phyloP scores from a whole-genome alignment of 805 yeast genomes.

The Ogataea thermomethanolica region DNA sequence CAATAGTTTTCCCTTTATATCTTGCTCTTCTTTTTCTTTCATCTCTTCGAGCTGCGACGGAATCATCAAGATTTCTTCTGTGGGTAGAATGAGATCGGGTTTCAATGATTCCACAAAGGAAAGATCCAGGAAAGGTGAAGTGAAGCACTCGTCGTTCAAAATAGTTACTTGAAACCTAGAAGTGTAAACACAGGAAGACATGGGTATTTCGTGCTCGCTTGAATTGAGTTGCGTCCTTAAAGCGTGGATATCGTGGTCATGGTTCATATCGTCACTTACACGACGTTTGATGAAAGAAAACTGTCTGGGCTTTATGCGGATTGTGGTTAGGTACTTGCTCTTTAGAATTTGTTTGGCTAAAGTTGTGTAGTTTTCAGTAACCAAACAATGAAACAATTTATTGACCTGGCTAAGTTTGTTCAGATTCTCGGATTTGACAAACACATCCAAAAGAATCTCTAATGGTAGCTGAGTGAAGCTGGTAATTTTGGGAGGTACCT shows the following conservation, averaged over 20 bases:
- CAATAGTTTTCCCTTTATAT: conserved; percentile 1
- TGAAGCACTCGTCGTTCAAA: conserved; percentile 7
- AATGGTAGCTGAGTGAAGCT: conserved; percentile 17
- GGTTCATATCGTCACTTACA: conserved; percentile 17
- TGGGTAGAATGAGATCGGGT: conserved; percentile 13
- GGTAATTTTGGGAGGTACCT: not conserved
- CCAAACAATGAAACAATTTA: conserved; percentile 8
- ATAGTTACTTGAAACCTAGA: conserved; percentile 12
- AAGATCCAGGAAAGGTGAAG: conserved; percentile 1
- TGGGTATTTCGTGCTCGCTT: not conserved
- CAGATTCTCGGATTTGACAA: conserved; percentile 15
- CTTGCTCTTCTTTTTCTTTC: not conserved
- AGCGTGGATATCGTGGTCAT: conserved; percentile 22
- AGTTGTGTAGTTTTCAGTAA: conserved; percentile 10
- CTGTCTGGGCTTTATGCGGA: conserved; percentile 4
- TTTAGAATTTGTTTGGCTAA: conserved; percentile 8
- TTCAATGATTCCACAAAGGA: conserved; percentile 3
- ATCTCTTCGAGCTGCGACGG: not conserved
- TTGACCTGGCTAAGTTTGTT: conserved; percentile 5
- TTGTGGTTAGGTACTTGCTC: conserved; percentile 5
- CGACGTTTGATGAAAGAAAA: conserved; percentile 15
- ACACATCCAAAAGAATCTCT: conserved; percentile 19
- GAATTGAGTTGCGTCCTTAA: conserved; percentile 16
- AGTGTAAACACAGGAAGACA: conserved; percentile 2
- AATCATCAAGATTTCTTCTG: not conserved